Evolutionary conservation across 768 basidiomycete genomes (phyloP), one percentile per base, ranked within the genome.

Genomic region (Suillus subaureus): DNA sequence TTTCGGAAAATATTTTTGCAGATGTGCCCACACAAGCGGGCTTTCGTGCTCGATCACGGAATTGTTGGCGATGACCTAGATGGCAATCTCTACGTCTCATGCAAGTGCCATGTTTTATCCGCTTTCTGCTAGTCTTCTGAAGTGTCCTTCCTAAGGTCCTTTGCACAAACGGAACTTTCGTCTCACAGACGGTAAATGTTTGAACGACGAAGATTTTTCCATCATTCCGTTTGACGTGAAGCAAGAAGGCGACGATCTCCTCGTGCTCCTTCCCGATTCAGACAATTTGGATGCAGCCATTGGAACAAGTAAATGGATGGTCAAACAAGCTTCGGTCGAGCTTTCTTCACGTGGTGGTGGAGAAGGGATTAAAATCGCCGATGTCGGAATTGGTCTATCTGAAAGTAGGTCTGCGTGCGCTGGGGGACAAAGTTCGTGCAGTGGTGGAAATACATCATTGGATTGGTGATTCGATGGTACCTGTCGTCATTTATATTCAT

Each of bases 41-140:
- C 90, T 0, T 89, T 91, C 69, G 88, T 91, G 11, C 85, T 92
- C 11, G 87, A 87, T 37, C 86, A 90, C 66, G 88, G 88, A 21
- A 83, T 93, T 62, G 78, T 93, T 11, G 89, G 89, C 0, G 89
- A 91, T 69, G 87, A 87, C 60, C 73, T 81, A 23, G 75, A 83
- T 6, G 88, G 87, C 13, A 79, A 82, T 13, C 78, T 85, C 13
- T 84, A 82, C 65, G 79, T 82, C 61, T 84, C 82, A 6, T 79
- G 86, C 86, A 66, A 68, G 84, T 74, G 26, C 43, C 39, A 45
- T n/a, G 9, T 60, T 4, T 42, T 40, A 63, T 3, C n/a, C 5
- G 12, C 16, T 63, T 35, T 35, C 37, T 42, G 2, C 21, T 31
- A 28, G 58, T 39, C 8, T 52, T 51, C 26, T 64, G 28, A 23